phyloP scores from a whole-genome alignment of 2,329 filamentous ascomycete species.

The Aspergillus felis region DNA sequence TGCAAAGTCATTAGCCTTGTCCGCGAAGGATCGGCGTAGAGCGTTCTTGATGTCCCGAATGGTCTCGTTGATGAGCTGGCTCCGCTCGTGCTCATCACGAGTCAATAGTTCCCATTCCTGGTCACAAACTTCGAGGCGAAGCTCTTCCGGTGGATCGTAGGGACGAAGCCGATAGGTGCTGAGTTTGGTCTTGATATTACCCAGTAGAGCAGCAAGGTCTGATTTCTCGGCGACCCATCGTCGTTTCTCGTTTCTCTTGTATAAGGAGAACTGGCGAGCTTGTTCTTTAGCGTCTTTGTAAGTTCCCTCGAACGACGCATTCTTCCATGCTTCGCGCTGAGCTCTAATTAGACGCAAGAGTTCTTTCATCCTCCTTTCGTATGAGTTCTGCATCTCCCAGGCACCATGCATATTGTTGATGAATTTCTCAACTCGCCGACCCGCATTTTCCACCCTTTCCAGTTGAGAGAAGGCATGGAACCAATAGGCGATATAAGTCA shows the following conservation, averaged over 20 bases:
- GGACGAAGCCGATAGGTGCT: slow-evolving; percentile 88
- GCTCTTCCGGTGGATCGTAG: slow-evolving; percentile 81
- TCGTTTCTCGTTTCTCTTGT: slow-evolving; percentile 87
- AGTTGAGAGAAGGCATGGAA: slow-evolving; percentile 99
- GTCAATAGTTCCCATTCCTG: slow-evolving; percentile 75
- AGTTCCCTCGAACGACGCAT: slow-evolving; percentile 80
- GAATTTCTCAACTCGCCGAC: slow-evolving; percentile 94
- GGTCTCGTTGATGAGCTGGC: slow-evolving; percentile 94
- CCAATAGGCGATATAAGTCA: slow-evolving; percentile 99
- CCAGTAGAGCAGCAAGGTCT: slow-evolving; percentile 84
- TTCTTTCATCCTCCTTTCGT: slow-evolving; percentile 83
- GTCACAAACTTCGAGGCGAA: slow-evolving; percentile 79
- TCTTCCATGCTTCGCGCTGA: slow-evolving; percentile 73
- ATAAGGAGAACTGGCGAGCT: slow-evolving; percentile 73
- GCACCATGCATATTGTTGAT: slow-evolving; percentile 98
- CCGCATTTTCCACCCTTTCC: slow-evolving; percentile 97
- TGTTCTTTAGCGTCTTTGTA: slow-evolving; percentile 91
- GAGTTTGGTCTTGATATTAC: slow-evolving; percentile 98
- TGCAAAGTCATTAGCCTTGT: slow-evolving; percentile 98
- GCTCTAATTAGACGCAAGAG: slow-evolving; percentile 70
- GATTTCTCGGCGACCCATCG: slow-evolving; percentile 98
- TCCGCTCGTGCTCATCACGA: slow-evolving; percentile 78
- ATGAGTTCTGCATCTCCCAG: slow-evolving; percentile 99
- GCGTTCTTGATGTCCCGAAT: slow-evolving; percentile 98
- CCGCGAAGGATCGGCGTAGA: slow-evolving; percentile 85